Base-by-base conservation (phyloP, 257 asterid species). In the Sherardia arvensis region DNA sequence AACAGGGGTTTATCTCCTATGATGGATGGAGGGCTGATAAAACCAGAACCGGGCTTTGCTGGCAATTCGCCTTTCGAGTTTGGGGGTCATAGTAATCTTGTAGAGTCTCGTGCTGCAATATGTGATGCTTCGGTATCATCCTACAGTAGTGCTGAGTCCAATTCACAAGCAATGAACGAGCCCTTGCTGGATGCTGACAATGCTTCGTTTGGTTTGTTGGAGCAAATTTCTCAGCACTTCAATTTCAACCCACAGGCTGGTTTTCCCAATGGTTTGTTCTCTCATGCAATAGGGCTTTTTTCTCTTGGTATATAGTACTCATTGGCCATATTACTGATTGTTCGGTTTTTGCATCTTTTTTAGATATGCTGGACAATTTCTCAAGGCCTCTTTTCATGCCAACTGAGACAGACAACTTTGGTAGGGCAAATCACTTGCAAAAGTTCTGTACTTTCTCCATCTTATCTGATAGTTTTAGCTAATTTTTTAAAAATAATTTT, bases 111-210 rank as follows among this genome's bases (percentile, higher is more conserved):
- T 64, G 74, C 85, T 51, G 66, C 79, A 70, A 72, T 84, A 78
- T 85, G 85, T 36, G 91, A 84, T 80, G 83, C 85, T 54, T 76
- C 93, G 69, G 85, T 81, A 23, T 66, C 86, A 30, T 80, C 90
- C 67, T 84, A 79, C 73, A 77, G 88, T 65, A 77, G 87, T 66
- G 85, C 79, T 14, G 91, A 81, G 63, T 77, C 95, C 57, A 83
- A 77, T 51, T 78, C 88, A 3, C 88, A 84, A 45, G 85, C 86
- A 71, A 59, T 81, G 47, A 81, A 76, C 30, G 91, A 71, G 64
- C 54, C 85, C 47, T 75, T 84, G 23, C 71, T 82, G 83, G 93
- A 83, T 64, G 86, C 81, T 15, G 95, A 84, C 53, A 54, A 79
- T 69, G 65, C 86, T 61, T 71, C 89, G 30, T 88, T 80, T 59